phyloP scores from a whole-genome alignment of 2,329 filamentous ascomycete genomes.

The Rutstroemia sp. region DNA sequence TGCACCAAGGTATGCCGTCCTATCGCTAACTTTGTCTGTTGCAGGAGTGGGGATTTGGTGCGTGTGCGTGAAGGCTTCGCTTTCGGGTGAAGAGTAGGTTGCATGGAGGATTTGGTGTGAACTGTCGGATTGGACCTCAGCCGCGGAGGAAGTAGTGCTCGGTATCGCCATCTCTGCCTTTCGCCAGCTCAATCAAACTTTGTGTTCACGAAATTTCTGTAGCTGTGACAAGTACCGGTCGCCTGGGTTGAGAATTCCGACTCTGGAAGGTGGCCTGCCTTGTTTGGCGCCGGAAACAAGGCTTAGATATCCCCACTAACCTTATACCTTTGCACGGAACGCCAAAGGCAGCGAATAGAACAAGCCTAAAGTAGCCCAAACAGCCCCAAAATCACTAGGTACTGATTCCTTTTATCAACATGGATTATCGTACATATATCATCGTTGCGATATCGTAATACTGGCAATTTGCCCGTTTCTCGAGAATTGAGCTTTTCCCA shows the following conservation, averaged over 20 bases:
- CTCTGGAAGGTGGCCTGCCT: not conserved
- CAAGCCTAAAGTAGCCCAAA: not conserved
- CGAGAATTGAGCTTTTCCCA: not conserved
- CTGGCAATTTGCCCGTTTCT: not conserved
- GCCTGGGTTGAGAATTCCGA: no score
- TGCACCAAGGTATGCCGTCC: conserved; percentile 50
- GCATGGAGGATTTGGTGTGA: conserved; percentile 28
- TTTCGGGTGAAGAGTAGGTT: conserved; percentile 46
- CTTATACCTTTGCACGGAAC: not conserved
- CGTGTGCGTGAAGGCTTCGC: conserved; percentile 39
- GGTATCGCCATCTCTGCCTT: not conserved
- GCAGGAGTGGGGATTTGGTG: conserved; percentile 32
- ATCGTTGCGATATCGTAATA: not conserved
- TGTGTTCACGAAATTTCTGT: not conserved
- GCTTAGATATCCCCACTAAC: conserved; percentile 1
- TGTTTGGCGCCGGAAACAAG: not conserved
- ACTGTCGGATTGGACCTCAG: not conserved
- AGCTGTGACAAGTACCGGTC: no score
- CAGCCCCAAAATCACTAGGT: not conserved
- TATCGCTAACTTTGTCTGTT: conserved; percentile 37
- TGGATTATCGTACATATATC: not conserved
- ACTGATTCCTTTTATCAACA: not conserved
- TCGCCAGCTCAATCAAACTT: not conserved
- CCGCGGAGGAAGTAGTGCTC: not conserved
- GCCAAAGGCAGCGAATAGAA: not conserved